Conservation (phyloP, 495 filamentous ascomycete genomes). For the Podospora didyma region DNA sequence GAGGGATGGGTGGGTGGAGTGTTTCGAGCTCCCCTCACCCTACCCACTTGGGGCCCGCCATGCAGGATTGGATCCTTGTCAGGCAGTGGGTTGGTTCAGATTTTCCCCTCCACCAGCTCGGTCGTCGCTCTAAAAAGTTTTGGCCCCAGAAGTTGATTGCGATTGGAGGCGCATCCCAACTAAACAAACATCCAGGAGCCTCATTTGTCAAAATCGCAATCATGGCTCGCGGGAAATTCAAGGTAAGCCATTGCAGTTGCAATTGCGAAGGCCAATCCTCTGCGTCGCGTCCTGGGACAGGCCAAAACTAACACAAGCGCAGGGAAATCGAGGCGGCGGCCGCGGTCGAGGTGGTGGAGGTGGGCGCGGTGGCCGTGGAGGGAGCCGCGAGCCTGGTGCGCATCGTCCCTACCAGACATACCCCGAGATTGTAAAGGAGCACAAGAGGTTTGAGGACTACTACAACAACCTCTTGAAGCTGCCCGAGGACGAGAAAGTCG, state of each 20-base stretch:
- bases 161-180: constrained; percentile 21
- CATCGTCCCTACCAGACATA: constrained; percentile 43
- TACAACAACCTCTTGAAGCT: constrained; percentile 75
- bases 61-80: background rate
- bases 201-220: constrained; percentile 9
- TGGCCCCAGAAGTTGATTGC: constrained; percentile 7
- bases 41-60: background rate
- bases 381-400: constrained; percentile 14
- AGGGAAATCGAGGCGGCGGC: constrained; percentile 17
- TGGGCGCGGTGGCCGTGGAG: constrained; percentile 14
- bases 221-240: constrained; percentile 21
- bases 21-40: background rate
- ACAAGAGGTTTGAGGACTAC: constrained; percentile 74
- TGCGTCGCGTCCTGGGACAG: background rate
- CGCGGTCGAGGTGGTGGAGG: constrained; percentile 9
- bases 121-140: constrained; percentile 5
- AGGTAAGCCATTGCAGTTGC: background rate
- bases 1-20: too few relatives aligned
- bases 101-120: background rate
- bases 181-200: constrained; percentile 8
- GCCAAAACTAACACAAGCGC: background rate
- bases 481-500: constrained; percentile 63
- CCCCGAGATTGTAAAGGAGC: constrained; percentile 60
- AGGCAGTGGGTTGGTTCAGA: background rate
- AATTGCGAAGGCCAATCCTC: background rate